These are phyloP conservation scores for Alternaria metachromatica DNA, from an alignment of 2,329 filamentous ascomycete genomes.

Conservation along the genomic window DNA sequence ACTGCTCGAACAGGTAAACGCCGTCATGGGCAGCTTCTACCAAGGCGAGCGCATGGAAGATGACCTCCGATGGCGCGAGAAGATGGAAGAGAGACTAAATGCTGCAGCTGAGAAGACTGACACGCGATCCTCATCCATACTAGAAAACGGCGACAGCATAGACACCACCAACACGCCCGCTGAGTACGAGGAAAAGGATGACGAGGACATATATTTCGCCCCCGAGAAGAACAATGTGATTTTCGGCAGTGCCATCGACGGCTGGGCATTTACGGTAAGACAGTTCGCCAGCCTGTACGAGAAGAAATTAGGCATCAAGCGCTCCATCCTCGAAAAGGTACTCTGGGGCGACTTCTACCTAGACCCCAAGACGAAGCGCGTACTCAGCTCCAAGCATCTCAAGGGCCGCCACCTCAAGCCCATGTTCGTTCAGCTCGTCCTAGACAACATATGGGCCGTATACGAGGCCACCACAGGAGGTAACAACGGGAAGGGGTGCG, in stretches of 20 bases:
- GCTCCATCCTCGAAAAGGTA: constrained; percentile 85
- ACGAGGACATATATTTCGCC: constrained; percentile 97
- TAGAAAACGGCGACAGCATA: constrained; percentile 62
- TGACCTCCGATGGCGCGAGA: constrained; percentile 93
- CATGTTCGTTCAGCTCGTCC: constrained; percentile 94
- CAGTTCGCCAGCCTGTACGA: constrained; percentile 95
- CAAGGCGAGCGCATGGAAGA: constrained; percentile 99
- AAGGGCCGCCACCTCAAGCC: constrained; percentile 92
- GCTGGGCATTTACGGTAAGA: constrained; percentile 97
- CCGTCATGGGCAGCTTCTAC: constrained; percentile 95
- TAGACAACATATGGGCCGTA: constrained; percentile 95
- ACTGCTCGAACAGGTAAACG: constrained; percentile 93
- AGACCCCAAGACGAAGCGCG: constrained; percentile 95
- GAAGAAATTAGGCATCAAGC: constrained; percentile 95
- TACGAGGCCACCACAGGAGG: constrained; percentile 89
- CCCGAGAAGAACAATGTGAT: constrained; percentile 99
- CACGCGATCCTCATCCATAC: constrained; percentile 52
- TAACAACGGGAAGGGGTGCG: constrained; percentile 79
- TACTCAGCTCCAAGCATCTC: constrained; percentile 87
- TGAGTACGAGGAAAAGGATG: constrained; percentile 86
- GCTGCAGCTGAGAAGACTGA: constrained; percentile 71
- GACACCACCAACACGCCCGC: constrained; percentile 57
- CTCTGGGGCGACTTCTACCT: constrained; percentile 97
- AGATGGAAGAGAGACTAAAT: constrained; percentile 83
- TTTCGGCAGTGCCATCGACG: constrained; percentile 95